Evolutionary conservation across 2,329 filamentous ascomycete species (phyloP).

Genomic region (Fusarium sp.): DNA sequence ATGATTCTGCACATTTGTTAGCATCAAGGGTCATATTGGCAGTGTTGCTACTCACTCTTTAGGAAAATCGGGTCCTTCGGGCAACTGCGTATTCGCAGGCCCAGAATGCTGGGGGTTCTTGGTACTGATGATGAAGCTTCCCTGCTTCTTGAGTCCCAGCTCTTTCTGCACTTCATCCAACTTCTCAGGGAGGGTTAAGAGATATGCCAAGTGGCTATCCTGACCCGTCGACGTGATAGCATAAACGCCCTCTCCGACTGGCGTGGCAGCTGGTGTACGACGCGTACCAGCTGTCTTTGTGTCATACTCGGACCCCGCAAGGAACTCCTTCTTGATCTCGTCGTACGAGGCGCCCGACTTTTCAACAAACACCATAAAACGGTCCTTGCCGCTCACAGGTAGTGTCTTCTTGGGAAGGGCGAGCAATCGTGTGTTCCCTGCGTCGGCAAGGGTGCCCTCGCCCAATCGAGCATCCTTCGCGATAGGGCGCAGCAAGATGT

Average conservation of each 20-base stretch:
- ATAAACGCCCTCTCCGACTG: constrained; percentile 86
- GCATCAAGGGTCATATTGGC: constrained; percentile 6
- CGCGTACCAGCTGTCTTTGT: constrained; percentile 78
- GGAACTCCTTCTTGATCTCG: constrained; percentile 75
- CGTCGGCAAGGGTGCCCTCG: constrained; percentile 56
- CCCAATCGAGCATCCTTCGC: constrained; percentile 69
- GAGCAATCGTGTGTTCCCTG: constrained; percentile 72
- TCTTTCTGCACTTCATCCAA: constrained; percentile 76
- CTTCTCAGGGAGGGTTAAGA: constrained; percentile 75
- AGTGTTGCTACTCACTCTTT: constrained; percentile 61
- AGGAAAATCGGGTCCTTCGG: constrained; percentile 72
- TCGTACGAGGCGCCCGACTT: constrained; percentile 71
- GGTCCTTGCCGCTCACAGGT: constrained; percentile 71
- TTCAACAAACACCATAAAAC: constrained; percentile 84
- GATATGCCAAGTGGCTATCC: constrained; percentile 79
- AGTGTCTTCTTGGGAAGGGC: constrained; percentile 85
- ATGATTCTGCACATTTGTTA: constrained; percentile 59
- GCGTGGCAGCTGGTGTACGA: constrained; percentile 72
- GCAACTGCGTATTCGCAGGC: constrained; percentile 68
- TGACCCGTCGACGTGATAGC: constrained; percentile 75
- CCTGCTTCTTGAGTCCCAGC: constrained; percentile 73
- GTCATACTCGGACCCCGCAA: constrained; percentile 70
- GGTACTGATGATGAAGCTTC: constrained; percentile 79
- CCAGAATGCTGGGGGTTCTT: constrained; percentile 78
- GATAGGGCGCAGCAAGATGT: constrained; percentile 79